phyloP scores from a whole-genome alignment of 1,139 yeast genomes.

The Pichia sp. region DNA sequence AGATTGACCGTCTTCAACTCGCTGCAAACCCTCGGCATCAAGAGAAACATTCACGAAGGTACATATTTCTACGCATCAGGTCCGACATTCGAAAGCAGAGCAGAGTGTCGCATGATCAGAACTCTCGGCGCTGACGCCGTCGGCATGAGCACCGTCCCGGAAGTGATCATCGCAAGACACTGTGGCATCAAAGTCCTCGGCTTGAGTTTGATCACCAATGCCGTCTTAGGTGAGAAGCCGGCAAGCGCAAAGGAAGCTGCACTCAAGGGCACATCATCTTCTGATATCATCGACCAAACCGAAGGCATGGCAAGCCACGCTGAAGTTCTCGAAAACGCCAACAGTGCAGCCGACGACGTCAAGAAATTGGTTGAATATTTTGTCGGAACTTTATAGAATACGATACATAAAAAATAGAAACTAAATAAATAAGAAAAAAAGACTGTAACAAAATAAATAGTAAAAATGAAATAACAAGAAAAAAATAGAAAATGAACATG shows the following conservation, averaged over 20 bases:
- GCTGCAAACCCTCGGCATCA: conserved; percentile 44
- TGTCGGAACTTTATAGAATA: conserved; percentile 37
- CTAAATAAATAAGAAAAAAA: neutral
- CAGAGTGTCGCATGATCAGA: conserved; percentile 79
- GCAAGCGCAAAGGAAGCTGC: conserved; percentile 59
- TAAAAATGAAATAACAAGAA: no score
- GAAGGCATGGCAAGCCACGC: conserved; percentile 86
- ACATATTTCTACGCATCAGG: conserved; percentile 85
- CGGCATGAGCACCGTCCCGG: conserved; percentile 99
- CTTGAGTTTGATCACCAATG: conserved; percentile 81
- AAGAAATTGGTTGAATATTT: conserved; percentile 66
- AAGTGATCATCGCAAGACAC: conserved; percentile 90
- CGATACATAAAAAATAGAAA: neutral
- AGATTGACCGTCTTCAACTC: conserved; percentile 56
- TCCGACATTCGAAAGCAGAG: conserved; percentile 92
- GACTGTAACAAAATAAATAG: neutral
- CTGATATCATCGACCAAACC: conserved; percentile 42
- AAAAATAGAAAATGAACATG: no score
- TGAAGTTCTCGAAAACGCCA: conserved; percentile 85
- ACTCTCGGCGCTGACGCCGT: conserved; percentile 88
- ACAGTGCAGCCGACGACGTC: conserved; percentile 77
- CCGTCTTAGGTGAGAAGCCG: conserved; percentile 72
- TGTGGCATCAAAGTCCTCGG: conserved; percentile 81
- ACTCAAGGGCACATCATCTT: conserved; percentile 7
- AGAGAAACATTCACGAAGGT: conserved; percentile 79